phyloP scores from a whole-genome alignment of 495 filamentous ascomycete genomes.

The Daldinia vernicosa region DNA sequence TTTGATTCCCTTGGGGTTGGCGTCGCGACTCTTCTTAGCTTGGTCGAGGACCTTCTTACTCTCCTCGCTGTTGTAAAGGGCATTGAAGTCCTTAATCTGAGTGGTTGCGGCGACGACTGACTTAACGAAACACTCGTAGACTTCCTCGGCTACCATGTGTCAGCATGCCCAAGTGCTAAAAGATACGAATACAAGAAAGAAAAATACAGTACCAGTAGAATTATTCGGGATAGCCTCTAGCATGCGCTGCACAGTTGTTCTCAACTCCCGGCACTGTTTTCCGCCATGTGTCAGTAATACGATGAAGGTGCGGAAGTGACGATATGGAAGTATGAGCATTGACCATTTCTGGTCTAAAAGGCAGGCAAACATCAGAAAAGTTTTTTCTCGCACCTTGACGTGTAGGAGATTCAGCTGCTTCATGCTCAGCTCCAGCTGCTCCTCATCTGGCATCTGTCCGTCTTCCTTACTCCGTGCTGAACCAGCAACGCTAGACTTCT shows the following conservation, averaged over 20 bases:
- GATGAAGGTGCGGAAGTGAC: neutral
- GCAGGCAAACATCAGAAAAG: neutral
- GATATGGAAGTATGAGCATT: neutral
- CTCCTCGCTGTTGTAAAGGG: constrained; percentile 51
- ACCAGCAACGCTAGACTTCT: neutral
- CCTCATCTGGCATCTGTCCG: constrained; percentile 42
- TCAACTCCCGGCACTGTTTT: constrained; percentile 52
- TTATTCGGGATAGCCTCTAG: constrained; percentile 54
- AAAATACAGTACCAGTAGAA: constrained; percentile 43
- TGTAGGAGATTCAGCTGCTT: constrained; percentile 53
- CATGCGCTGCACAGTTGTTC: constrained; percentile 58
- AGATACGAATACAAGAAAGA: neutral
- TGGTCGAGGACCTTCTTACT: constrained; percentile 53
- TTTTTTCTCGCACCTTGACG: constrained; percentile 49
- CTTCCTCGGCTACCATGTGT: constrained; percentile 49
- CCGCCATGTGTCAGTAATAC: constrained; percentile 8
- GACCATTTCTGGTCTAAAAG: neutral
- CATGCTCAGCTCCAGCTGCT: constrained; percentile 49
- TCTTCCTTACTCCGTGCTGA: constrained; percentile 15
- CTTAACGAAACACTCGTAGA: constrained; percentile 51
- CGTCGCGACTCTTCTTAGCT: constrained; percentile 54
- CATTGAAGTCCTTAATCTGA: constrained; percentile 56
- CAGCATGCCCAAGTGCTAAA: neutral
- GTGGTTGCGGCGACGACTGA: constrained; percentile 49
- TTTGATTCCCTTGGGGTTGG: constrained; percentile 58